phyloP scores from a whole-genome alignment of 2,329 filamentous ascomycete genomes.

The Ophiostoma tasmaniense region DNA sequence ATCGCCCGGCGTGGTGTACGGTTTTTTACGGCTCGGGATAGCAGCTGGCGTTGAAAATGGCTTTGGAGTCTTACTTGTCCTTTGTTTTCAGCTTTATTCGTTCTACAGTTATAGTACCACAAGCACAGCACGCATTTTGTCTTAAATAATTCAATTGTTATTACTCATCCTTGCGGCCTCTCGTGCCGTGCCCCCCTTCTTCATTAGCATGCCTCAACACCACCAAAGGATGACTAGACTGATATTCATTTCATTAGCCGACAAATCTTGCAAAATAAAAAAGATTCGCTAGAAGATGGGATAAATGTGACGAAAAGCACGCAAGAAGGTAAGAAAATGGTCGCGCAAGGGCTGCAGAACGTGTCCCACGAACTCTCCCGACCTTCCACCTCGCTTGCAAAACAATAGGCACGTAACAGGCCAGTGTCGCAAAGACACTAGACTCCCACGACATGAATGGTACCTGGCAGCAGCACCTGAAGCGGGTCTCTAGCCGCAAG shows the following conservation, averaged over 20 bases:
- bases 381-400: neutral
- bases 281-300: neutral
- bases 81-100: neutral
- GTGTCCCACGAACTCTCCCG: neutral
- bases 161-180: neutral
- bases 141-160: neutral
- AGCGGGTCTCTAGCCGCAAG: neutral
- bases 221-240: neutral
- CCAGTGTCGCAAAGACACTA: neutral
- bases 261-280: constrained; percentile 11
- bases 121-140: neutral
- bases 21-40: neutral
- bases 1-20: neutral
- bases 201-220: neutral
- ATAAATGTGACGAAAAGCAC: neutral
- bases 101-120: neutral
- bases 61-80: neutral
- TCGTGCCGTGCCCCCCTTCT: neutral
- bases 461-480: neutral
- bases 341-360: neutral
- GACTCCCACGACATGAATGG: neutral
- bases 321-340: neutral
- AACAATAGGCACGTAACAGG: neutral
- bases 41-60: constrained; percentile 4
- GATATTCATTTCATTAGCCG: constrained; percentile 10